Conservation (phyloP, 2,329 filamentous ascomycete genomes). For the Paraphoma sp. region DNA sequence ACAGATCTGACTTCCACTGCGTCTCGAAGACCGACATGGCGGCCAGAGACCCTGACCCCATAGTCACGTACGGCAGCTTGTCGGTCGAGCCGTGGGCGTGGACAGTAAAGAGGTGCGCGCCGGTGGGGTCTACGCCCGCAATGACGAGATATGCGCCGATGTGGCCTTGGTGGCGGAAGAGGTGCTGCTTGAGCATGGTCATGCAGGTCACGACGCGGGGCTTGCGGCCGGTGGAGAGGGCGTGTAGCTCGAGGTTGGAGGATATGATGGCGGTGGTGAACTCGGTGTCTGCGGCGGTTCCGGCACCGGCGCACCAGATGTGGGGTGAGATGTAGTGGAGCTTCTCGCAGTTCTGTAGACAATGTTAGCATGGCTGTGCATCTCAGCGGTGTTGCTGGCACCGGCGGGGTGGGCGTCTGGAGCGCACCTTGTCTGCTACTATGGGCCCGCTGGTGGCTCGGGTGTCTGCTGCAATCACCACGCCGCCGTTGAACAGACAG, state of each 20-base stretch:
- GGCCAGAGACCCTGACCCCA: slow-evolving; percentile 94
- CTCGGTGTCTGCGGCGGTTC: slow-evolving; percentile 97
- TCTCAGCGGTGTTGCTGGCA: neutral
- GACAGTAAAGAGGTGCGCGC: slow-evolving; percentile 94
- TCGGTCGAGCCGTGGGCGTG: slow-evolving; percentile 98
- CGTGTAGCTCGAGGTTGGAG: slow-evolving; percentile 96
- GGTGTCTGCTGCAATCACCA: slow-evolving; percentile 98
- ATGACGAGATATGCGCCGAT: slow-evolving; percentile 98
- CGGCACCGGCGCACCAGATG: slow-evolving; percentile 98
- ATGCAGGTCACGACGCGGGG: slow-evolving; percentile 98
- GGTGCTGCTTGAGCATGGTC: slow-evolving; percentile 99
- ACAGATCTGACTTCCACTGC: slow-evolving; percentile 83
- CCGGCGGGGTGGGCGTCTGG: slow-evolving; percentile 1
- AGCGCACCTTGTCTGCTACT: slow-evolving; percentile 87
- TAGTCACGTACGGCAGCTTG: slow-evolving; percentile 98
- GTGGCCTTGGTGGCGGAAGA: slow-evolving; percentile 97
- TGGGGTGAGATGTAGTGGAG: slow-evolving; percentile 98
- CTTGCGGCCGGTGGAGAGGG: slow-evolving; percentile 93
- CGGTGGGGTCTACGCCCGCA: slow-evolving; percentile 94
- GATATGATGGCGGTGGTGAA: slow-evolving; percentile 99
- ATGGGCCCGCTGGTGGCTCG: slow-evolving; percentile 96
- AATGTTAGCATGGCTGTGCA: slow-evolving; percentile 13
- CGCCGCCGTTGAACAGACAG: slow-evolving; percentile 93
- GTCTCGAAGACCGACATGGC: slow-evolving; percentile 99
- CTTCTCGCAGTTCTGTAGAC: slow-evolving; percentile 90